phyloP scores from a whole-genome alignment of 306 rosid species.

The Pterocarpus santalinus region DNA sequence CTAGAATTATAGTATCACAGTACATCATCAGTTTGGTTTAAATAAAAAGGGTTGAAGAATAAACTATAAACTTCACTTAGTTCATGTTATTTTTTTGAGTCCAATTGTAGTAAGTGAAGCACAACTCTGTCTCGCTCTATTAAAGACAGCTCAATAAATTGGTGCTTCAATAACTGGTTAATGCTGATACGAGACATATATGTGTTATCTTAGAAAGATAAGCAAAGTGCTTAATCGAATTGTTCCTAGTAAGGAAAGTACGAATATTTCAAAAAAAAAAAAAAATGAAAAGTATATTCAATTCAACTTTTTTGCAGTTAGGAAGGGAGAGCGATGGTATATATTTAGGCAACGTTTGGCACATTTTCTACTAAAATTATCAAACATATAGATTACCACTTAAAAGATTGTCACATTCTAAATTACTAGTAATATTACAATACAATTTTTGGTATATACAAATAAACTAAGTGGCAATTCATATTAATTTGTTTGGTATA shows the following conservation, averaged over 20 bases:
- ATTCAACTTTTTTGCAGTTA: constrained; percentile 12
- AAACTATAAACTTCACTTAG: constrained; percentile 24
- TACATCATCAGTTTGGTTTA: constrained; percentile 3
- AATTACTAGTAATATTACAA: too few species aligned
- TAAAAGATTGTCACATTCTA: too few species aligned
- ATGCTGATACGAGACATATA: background rate
- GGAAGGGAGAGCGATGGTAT: background rate
- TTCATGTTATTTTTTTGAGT: constrained; percentile 29
- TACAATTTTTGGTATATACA: too few species aligned
- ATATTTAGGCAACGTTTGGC: too few species aligned
- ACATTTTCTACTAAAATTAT: too few species aligned
- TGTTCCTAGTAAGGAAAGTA: too few species aligned
- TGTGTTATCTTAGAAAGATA: background rate
- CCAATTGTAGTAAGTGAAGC: background rate
- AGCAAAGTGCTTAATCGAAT: too few species aligned
- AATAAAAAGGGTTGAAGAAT: background rate
- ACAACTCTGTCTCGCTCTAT: constrained; percentile 28
- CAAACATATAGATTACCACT: too few species aligned
- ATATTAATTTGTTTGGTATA: too few species aligned
- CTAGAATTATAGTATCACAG: constrained; percentile 22
- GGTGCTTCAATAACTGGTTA: background rate
- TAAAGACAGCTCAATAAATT: background rate
- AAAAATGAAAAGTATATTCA: background rate
- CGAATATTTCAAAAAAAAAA: too few species aligned
- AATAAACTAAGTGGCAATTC: too few species aligned